Evolutionary conservation across 495 filamentous ascomycete genomes (phyloP), one percentile per base, ranked within the genome.

Genomic region (Aspergillus ostianus): DNA sequence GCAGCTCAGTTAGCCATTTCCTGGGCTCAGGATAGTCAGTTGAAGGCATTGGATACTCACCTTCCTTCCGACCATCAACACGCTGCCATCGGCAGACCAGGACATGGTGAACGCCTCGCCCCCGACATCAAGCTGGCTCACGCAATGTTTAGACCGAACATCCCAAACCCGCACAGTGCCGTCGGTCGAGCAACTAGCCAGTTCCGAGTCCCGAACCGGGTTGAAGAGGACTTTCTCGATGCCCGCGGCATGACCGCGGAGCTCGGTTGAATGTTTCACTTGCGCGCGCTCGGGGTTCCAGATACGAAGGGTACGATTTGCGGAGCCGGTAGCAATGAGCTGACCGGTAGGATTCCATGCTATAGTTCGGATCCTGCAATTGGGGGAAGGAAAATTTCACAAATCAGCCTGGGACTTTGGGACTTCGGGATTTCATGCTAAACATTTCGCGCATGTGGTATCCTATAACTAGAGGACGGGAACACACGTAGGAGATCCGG

Each of bases 141-240:
- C 82, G 55, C 89, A 90, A 5, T 75, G 82, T 72, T 91, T 93
- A 21, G 84, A 90, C 62, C 92, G 82, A 18, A 96, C 91, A 69
- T 98, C 95, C 94, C 94, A 98, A 63, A 98, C 86, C 60, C 89
- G 85, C 59, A 96, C 89, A 17, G 88, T 87, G 0, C 93, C 93
- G 71, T 98, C 94, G 12, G 79, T 82, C 21, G 90, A 90, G 62
- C 91, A 86, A 64, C 91, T 96, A 46, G 90, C 93, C 5, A 98
- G 76, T 71, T 96, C 92, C 6, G 90, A 88, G 62, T 97, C 92
- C 63, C 89, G 91, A 6, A 84, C 83, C 3, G 94, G 94, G 65
- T 96, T 93, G 77, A 95, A 98, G 5, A 89, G 84, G 3, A 97
- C 88, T 60, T 91, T 89, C 72, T 97, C 93, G 18, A 97, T 87